Conservation (phyloP, 2,329 filamentous ascomycete genomes). For the Sporothrix variecibatus region DNA sequence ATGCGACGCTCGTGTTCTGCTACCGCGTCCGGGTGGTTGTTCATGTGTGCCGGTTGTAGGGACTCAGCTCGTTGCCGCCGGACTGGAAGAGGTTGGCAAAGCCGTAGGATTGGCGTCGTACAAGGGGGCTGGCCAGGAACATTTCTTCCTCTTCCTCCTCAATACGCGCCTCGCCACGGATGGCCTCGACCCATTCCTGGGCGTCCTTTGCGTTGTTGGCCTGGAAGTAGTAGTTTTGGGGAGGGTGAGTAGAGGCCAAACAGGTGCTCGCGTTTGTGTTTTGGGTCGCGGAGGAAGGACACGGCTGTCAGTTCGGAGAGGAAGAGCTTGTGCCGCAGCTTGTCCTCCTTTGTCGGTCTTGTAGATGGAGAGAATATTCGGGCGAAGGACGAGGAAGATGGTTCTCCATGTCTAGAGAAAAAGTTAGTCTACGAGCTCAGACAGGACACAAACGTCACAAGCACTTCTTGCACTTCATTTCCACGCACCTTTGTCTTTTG, state of each 20-base stretch:
- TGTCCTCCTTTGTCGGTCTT: conserved; percentile 88
- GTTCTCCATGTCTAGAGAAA: conserved; percentile 77
- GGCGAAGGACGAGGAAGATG: conserved; percentile 84
- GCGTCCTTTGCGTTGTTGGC: conserved; percentile 72
- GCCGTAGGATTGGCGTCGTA: conserved; percentile 50
- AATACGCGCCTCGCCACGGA: conserved; percentile 76
- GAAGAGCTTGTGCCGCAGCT: conserved; percentile 83
- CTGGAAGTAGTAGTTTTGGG: conserved; percentile 85
- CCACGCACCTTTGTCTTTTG: conserved; percentile 84
- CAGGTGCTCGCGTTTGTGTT: conserved; percentile 80
- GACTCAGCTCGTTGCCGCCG: conserved; percentile 25
- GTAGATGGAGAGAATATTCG: conserved; percentile 89
- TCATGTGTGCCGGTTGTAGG: conserved; percentile 15
- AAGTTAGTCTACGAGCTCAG: conserved; percentile 15
- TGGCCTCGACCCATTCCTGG: conserved; percentile 81
- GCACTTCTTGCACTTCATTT: not conserved
- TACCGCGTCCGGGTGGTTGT: conserved; percentile 28
- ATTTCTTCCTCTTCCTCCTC: conserved; percentile 88
- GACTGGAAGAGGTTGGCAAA: conserved; percentile 26
- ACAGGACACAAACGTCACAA: not conserved
- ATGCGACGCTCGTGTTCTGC: conserved; percentile 46
- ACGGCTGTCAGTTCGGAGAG: conserved; percentile 90
- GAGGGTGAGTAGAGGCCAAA: conserved; percentile 92
- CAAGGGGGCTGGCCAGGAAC: conserved; percentile 67
- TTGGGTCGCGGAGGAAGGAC: conserved; percentile 83